phyloP scores from a whole-genome alignment of 768 basidiomycete species.

The Tubosaeta brunneosetosa region DNA sequence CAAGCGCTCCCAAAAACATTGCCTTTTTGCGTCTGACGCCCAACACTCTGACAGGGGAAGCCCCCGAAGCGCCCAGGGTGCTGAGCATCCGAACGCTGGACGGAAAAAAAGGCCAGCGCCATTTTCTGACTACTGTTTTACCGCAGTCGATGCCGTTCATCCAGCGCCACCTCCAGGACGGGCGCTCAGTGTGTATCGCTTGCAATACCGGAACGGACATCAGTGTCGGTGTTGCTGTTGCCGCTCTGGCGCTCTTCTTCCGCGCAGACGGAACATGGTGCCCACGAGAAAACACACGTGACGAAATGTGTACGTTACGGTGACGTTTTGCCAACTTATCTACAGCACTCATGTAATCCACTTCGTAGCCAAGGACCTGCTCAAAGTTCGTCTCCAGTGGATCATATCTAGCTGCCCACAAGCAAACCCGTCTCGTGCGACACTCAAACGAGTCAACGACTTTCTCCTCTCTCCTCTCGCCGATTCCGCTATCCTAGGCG shows the following conservation, averaged over 20 bases:
- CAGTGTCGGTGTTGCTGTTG: slow-evolving; percentile 60
- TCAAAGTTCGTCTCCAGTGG: slow-evolving; percentile 80
- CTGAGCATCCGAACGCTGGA: slow-evolving; percentile 27
- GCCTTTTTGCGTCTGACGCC: slow-evolving; percentile 18
- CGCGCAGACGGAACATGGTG: slow-evolving; percentile 42
- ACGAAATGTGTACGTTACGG: slow-evolving; percentile 20
- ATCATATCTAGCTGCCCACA: slow-evolving; percentile 69
- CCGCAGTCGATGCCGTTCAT: slow-evolving; percentile 49
- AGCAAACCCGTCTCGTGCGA: slow-evolving; percentile 80
- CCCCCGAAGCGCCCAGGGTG: neutral
- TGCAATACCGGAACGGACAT: slow-evolving; percentile 58
- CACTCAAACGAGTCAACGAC: slow-evolving; percentile 75
- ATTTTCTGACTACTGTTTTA: slow-evolving; percentile 46
- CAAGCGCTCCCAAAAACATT: neutral
- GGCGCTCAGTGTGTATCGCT: slow-evolving; percentile 42
- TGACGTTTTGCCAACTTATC: neutral
- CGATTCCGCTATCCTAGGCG: neutral
- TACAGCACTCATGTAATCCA: neutral
- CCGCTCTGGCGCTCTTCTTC: slow-evolving; percentile 56
- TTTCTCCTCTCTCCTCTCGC: slow-evolving; percentile 49
- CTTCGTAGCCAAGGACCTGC: slow-evolving; percentile 49
- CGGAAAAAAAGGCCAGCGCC: slow-evolving; percentile 52
- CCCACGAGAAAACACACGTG: slow-evolving; percentile 1
- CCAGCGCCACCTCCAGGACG: slow-evolving; percentile 32
- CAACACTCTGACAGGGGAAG: neutral